Conservation (phyloP, 2,329 filamentous ascomycete genomes). For the Cadophora gregata region DNA sequence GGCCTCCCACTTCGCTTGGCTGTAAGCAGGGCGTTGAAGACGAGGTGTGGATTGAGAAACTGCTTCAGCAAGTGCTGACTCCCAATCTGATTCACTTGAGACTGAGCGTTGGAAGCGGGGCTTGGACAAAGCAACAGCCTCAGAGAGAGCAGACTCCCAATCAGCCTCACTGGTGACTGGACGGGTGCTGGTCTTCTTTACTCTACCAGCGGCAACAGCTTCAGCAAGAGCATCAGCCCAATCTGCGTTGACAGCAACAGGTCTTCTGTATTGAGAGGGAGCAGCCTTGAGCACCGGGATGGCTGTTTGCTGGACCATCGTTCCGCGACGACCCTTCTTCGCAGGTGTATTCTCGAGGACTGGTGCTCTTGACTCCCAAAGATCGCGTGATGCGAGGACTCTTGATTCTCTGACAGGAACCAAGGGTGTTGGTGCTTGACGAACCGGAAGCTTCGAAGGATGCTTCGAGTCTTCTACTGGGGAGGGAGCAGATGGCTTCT, state of each 20-base stretch:
- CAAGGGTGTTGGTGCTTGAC: conserved; percentile 27
- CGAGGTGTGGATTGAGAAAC: conserved; percentile 22
- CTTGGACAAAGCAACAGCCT: conserved; percentile 26
- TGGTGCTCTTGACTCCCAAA: conserved; percentile 36
- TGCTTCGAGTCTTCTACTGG: conserved; percentile 30
- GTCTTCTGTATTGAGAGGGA: conserved; percentile 31
- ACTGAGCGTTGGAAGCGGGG: conserved; percentile 27
- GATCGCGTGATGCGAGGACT: conserved; percentile 37
- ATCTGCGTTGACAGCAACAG: conserved; percentile 27
- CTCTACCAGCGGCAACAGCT: conserved; percentile 35
- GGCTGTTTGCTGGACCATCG: conserved; percentile 2
- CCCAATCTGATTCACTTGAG: conserved; percentile 31
- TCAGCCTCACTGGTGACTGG: conserved; percentile 17
- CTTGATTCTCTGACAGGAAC: conserved; percentile 38
- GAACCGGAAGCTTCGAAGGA: conserved; percentile 31
- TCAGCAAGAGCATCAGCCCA: conserved; percentile 39
- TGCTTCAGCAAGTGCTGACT: conserved; percentile 32
- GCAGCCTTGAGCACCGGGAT: conserved; percentile 24
- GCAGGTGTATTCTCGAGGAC: conserved; percentile 27
- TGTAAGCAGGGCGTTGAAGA: conserved; percentile 28
- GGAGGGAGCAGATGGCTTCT: conserved; percentile 25
- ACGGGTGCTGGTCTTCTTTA: conserved; percentile 20
- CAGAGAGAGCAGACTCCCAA: conserved; percentile 10
- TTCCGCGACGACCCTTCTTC: conserved; percentile 26
- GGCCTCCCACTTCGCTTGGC: conserved; percentile 30